Conservation (phyloP, 257 asterid species). For the Paulownia fortunei region DNA sequence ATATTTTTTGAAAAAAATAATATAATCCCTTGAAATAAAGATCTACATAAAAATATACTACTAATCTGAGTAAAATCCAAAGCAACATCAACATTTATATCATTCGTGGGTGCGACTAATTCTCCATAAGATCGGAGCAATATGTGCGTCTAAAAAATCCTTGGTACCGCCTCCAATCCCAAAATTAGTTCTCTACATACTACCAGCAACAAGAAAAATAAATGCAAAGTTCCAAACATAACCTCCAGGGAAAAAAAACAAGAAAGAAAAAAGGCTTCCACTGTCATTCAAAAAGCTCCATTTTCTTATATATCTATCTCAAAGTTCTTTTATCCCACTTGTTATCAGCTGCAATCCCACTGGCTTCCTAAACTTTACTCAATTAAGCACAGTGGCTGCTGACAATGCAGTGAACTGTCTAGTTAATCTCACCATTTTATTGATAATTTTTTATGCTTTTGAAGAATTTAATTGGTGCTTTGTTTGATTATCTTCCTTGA, state of each 20-base stretch:
- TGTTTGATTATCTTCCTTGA: background rate
- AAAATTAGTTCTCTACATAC: too few species aligned
- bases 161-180: too few species aligned
- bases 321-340: background rate
- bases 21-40: too few species aligned
- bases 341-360: background rate
- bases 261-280: constrained; percentile 15
- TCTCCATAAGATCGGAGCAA: too few species aligned
- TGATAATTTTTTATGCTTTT: background rate
- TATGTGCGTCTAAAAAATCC: too few species aligned
- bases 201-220: too few species aligned
- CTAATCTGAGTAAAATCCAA: too few species aligned
- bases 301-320: background rate
- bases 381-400: constrained; percentile 13
- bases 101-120: too few species aligned
- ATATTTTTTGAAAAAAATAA: too few species aligned
- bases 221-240: too few species aligned
- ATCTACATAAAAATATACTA: too few species aligned
- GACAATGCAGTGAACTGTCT: background rate
- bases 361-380: background rate
- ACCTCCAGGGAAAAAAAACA: background rate
- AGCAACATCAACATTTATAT: too few species aligned
- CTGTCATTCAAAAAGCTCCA: background rate
- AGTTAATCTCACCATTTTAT: background rate
- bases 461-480: background rate